Conservation (phyloP, 2,329 filamentous ascomycete species). For the Zasmidium citrigriseum region DNA sequence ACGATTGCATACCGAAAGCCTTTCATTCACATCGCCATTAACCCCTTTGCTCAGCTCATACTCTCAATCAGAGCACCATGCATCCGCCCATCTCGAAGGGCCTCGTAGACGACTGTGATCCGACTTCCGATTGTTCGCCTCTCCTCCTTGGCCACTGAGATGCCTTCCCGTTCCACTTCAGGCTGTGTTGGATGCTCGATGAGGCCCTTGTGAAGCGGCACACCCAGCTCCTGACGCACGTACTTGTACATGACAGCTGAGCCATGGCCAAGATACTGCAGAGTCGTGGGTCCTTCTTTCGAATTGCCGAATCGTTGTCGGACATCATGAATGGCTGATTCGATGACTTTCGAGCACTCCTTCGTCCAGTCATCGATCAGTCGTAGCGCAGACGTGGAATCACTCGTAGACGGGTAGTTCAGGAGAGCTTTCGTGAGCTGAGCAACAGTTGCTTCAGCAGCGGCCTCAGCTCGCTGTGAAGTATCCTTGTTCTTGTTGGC, state of each 20-base stretch:
- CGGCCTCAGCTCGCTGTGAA: neutral
- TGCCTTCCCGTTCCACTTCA: conserved; percentile 12
- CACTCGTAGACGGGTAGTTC: neutral
- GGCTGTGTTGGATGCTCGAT: conserved; percentile 27
- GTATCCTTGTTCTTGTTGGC: conserved; percentile 10
- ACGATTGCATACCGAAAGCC: no score
- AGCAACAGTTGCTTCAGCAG: no score
- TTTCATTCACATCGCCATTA: no score
- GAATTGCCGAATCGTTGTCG: neutral
- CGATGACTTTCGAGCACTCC: neutral
- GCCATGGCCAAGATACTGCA: conserved; percentile 17
- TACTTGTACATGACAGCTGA: conserved; percentile 25
- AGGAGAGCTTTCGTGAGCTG: neutral
- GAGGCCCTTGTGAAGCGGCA: conserved; percentile 24
- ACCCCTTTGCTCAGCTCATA: neutral
- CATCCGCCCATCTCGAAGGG: conserved; percentile 23
- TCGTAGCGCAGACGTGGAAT: neutral
- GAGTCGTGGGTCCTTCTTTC: neutral
- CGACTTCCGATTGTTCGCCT: conserved; percentile 21
- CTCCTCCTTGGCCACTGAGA: conserved; percentile 2
- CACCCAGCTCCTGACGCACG: conserved; percentile 20
- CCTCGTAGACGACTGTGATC: conserved; percentile 26
- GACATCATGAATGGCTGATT: neutral
- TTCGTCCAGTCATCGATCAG: neutral
- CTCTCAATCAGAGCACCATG: conserved; percentile 3